Base-by-base conservation (phyloP, 108 stramenopile species). In the Heterococcus sp. region DNA sequence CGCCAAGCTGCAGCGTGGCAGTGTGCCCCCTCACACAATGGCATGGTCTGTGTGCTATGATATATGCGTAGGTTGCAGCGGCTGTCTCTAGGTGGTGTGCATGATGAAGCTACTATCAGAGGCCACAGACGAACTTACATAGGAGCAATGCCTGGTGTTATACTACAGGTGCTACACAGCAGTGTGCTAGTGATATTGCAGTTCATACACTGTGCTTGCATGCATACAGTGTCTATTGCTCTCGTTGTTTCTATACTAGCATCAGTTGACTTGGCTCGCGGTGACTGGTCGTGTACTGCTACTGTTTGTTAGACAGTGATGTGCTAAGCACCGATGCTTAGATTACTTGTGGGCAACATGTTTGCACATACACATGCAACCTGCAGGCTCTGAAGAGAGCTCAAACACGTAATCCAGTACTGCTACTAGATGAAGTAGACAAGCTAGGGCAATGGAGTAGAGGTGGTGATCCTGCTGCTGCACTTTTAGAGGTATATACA, bases 401-500 rank as follows among this genome's bases (percentile, higher is more conserved):
- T 28, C 79, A 78, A 1, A 70, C 75, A 32, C 80, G 69, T 35
- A 78, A 84, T 32, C 84, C 84, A n/a, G 73, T 84, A 1, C 29
- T 84, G 33, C 68, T 84, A n/a, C 69, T 84, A 38, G 84, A 84
- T 37, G 84, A 84, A 73, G 69, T 84, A 29, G 84, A 84, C 82
- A 84, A 84, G 65, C 26, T 84, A 31, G 80, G 80, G 35, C 34
- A 31, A 11, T 34, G 68, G 35, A 11, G 28, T 1, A 33, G 75
- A n/a, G 84, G 84, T 29, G 84, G 80, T 11, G 84, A 84, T 37
- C 84, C 84, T 0, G 66, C 84, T n/a, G 72, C 84, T 2, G 84
- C 84, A 21, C 74, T 84, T 14, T 67, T 84, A 1, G 84, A 84
- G 69, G 46, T 58, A 58, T 21, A 14, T n/a, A n/a, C n/a, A n/a